A percentile compares a stretch with the other conserved stretches of the same genome.
These are phyloP conservation scores for Dictyostelium firmibasis DNA, from an alignment of 78 protist species.

Conservation along the genomic window DNA sequence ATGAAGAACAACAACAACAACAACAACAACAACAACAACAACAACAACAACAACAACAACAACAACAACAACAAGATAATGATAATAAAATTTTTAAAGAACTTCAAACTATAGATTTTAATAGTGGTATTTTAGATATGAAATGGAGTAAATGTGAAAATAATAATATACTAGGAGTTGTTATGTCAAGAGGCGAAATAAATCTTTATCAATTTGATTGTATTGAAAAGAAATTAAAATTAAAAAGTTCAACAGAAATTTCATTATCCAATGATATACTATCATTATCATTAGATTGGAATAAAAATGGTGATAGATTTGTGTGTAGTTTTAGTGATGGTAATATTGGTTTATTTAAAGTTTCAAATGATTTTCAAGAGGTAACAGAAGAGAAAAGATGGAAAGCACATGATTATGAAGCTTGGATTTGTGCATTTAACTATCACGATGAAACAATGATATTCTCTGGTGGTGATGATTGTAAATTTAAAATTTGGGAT, in stretches of 20 bases:
- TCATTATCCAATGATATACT: slow-evolving; percentile 6
- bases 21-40: background rate
- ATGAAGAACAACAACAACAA: background rate
- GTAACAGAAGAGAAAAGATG: background rate
- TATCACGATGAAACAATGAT: slow-evolving; percentile 33
- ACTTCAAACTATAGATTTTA: slow-evolving; percentile 23
- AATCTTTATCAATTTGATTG: background rate
- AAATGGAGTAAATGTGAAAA: slow-evolving; percentile 60
- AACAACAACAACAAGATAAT: background rate
- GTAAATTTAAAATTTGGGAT: slow-evolving; percentile 81
- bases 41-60: background rate
- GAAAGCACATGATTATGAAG: slow-evolving; percentile 86
- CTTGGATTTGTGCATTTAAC: slow-evolving; percentile 85
- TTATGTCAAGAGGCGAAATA: slow-evolving; percentile 65
- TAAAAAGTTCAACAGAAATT: background rate
- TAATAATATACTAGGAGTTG: slow-evolving; percentile 2
- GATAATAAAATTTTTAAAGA: background rate
- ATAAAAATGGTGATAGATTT: background rate
- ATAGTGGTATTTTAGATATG: slow-evolving; percentile 81
- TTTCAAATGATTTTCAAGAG: background rate
- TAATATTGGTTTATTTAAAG: background rate
- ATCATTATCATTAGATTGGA: slow-evolving; percentile 85
- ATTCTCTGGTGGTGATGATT: slow-evolving; percentile 87
- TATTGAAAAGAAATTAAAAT: background rate
- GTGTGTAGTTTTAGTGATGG: slow-evolving; percentile 69